A percentile compares a stretch with the other conserved stretches of the same genome.
Evolutionary conservation across 352 stramenopile genomes (phyloP).

Genomic region (Pythium periplocum): DNA sequence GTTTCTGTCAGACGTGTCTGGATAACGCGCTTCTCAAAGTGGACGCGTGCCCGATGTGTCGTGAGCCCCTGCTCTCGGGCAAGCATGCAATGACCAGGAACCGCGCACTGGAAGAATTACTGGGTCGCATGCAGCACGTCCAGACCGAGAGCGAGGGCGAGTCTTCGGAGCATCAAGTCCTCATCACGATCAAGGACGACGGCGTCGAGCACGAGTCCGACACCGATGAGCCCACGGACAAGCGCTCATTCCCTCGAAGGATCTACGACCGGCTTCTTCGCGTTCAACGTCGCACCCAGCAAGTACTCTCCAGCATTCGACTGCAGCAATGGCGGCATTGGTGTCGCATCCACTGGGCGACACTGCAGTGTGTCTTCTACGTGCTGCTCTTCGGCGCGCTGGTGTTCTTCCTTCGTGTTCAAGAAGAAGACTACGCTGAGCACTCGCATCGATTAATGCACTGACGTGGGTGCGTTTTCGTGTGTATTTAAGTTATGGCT

Average conservation of each 20-base stretch:
- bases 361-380: conserved; percentile 59
- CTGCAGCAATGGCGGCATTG: conserved; percentile 42
- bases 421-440: conserved; percentile 49
- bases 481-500: too few species aligned
- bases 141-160: background rate
- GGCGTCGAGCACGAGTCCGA: background rate
- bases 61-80: conserved; percentile 39
- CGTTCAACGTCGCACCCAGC: too few species aligned
- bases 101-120: conserved; percentile 36
- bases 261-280: too few species aligned
- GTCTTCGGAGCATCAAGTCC: conserved; percentile 13
- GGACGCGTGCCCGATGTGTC: conserved; percentile 56
- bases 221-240: background rate
- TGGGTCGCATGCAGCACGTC: conserved; percentile 14
- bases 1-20: conserved; percentile 56
- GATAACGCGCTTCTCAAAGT: conserved; percentile 28
- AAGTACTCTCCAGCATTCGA: too few species aligned
- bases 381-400: conserved; percentile 52
- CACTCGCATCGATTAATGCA: conserved; percentile 8
- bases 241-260: background rate
- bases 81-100: conserved; percentile 44
- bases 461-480: too few species aligned
- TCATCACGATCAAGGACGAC: conserved; percentile 10
- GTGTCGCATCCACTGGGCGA: conserved; percentile 45
- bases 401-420: conserved; percentile 53